Evolutionary conservation across 1,284 basidiomycete species (phyloP).

Genomic region (Trichosporon asahii): DNA sequence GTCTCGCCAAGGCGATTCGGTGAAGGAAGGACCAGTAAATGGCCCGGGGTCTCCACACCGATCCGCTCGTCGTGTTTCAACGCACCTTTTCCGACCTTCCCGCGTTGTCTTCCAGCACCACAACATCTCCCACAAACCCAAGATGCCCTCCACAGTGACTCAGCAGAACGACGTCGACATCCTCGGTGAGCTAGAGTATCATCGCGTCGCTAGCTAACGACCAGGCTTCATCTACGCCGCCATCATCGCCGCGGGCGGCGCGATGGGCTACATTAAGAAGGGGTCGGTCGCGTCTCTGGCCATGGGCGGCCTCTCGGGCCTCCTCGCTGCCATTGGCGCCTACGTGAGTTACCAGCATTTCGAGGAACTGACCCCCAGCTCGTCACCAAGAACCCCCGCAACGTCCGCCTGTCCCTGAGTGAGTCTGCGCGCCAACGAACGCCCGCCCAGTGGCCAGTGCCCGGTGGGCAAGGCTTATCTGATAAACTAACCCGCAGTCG

Average conservation of each 20-base stretch:
- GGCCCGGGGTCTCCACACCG: neutral
- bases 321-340: constrained; percentile 40
- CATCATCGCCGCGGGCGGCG: constrained; percentile 36
- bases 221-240: constrained; percentile 41
- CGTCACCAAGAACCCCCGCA: constrained; percentile 31
- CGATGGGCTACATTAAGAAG: constrained; percentile 39
- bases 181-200: neutral
- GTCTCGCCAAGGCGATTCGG: neutral
- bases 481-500: constrained; percentile 21
- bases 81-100: neutral
- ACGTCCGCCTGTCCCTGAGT: constrained; percentile 35
- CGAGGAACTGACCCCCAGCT: constrained; percentile 21
- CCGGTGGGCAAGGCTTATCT: neutral
- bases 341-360: constrained; percentile 26
- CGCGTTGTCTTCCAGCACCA: neutral
- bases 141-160: neutral
- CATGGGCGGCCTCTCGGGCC: constrained; percentile 31
- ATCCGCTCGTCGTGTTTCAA: neutral
- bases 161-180: constrained; percentile 7
- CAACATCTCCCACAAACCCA: neutral
- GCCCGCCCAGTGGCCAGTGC: too few relatives aligned
- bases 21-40: neutral
- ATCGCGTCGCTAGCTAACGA: neutral
- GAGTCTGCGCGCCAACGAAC: constrained; percentile 17
- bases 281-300: constrained; percentile 42